Base-by-base conservation (phyloP, 441 rosid species). In the Euphorbia schlechtendalii region DNA sequence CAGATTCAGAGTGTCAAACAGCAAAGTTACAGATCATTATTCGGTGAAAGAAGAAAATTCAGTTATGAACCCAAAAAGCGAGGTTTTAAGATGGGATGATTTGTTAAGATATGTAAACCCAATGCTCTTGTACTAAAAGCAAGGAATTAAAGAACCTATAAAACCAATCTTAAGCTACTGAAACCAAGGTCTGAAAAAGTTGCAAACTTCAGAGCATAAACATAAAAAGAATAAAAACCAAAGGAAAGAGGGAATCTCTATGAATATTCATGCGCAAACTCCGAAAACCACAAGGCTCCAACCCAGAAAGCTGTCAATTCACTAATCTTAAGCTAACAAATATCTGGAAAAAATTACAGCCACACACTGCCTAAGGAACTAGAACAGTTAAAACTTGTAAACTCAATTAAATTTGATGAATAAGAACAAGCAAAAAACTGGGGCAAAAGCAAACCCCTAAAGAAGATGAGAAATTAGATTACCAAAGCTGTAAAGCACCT, bases 251-350 rank as follows among this genome's bases (percentile, higher is more conserved):
- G 63, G 69, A 69, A 71, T 63, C 66, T 59, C 73, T n/a, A 46
- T 60, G 70, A 45, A 71, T 69, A 63, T 74, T 74, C 72, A 63
- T 51, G 20, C 57, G 3, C 43, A 64, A n/a, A 45, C 63, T 53
- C 48, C 28, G 71, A 53, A 51, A 36, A 34, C 25, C 36, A 67
- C n/a, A 68, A 6, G 34, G 34, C 48, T 15, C 60, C 22, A 32
- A 2, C 48, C 8, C 18, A 34, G 69, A 66, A 11, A 66, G 46
- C 54, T 24, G 67, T 41, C 48, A 48, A 38, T 45, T 22, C 8
- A 56, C 48, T 43, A 45, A 56, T 28, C 36, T 66, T 15, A 54
- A 45, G 46, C 24, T 45, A 5, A 57, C 32, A 13, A 41, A 13
- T 40, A 55, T 45, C 41, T 1, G 61, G 17, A 46, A 22, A 46